Evolutionary conservation across 495 filamentous ascomycete genomes (phyloP), one percentile per base, ranked within the genome.

Genomic region (Penicillium lagena): DNA sequence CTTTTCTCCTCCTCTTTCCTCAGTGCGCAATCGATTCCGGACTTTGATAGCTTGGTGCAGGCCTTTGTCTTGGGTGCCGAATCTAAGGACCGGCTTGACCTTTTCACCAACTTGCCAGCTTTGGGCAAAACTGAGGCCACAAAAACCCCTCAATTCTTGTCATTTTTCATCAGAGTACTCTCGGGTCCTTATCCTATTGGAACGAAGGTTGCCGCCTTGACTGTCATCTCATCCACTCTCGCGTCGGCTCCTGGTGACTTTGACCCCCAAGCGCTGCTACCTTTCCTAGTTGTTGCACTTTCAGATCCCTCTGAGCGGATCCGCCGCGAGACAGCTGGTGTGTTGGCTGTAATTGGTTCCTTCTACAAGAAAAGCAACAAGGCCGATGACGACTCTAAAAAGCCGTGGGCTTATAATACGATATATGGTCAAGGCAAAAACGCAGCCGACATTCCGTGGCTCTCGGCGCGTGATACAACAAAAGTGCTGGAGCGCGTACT

Each of bases 241-340:
- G 70, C 70, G 38, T 71, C 71, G 9, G 52, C 54, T 7, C 62
- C 73, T 27, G 72, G 63, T 31, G 63, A 63, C n/a, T 46, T 82
- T 38, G 90, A 94, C 57, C 71, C 83, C 33, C 90, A 95, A 55
- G 79, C 81, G 3, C 54, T 95, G 13, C 49, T 95, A 27, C 90
- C 90, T 11, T 95, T 94, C 60, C 59, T 81, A 29, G 58, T 95
- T 30, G 70, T 70, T 42, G 86, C 84, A 8, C 75, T 98, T 12
- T 68, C 80, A 22, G 93, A 98, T 60, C 62, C 77, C 3, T 81
- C 85, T 1, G 75, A 77, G 42, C 82, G 75, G 37, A 84, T 96
- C 41, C 81, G 93, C 28, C 77, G 79, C 14, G 80, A 87, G 32
- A 85, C 89, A 13, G 80, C 82, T 29, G 75, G 83, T 34, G 74